Percentiles rank a stretch among this genome's conserved stretches.
Evolutionary conservation across 73 alveolate species (phyloP).

Genomic region (Paramecium sonneborni): DNA sequence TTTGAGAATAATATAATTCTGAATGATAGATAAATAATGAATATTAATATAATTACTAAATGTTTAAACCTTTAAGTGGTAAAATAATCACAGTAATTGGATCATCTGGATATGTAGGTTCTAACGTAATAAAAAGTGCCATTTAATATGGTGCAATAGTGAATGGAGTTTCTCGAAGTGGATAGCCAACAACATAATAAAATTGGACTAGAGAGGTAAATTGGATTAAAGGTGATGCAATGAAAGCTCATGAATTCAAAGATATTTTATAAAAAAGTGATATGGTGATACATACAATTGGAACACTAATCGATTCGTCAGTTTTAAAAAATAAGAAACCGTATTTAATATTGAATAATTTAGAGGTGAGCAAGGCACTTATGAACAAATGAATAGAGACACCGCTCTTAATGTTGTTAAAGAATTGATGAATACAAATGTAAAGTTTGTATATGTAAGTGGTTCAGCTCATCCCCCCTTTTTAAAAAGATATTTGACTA

Average conservation of each 20-base stretch:
- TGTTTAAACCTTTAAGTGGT: neutral
- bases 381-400: slow-evolving; percentile 57
- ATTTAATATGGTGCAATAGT: slow-evolving; percentile 30
- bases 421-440: neutral
- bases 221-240: slow-evolving; percentile 54
- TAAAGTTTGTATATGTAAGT: slow-evolving; percentile 57
- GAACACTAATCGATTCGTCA: slow-evolving; percentile 43
- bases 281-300: slow-evolving; percentile 18
- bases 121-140: slow-evolving; percentile 11
- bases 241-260: neutral
- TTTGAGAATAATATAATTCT: neutral
- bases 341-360: neutral
- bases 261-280: slow-evolving; percentile 37
- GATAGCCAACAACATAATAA: neutral
- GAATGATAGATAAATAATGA: neutral
- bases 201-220: slow-evolving; percentile 35
- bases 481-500: slow-evolving; percentile 46
- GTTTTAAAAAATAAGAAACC: neutral
- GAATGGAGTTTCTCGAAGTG: slow-evolving; percentile 49
- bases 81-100: slow-evolving; percentile 36
- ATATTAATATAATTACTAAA: neutral
- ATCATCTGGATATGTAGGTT: slow-evolving; percentile 53
- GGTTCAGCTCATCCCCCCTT: slow-evolving; percentile 67
- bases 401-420: neutral
- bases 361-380: slow-evolving; percentile 44